These are phyloP conservation scores for Nicotiana paniculata DNA, from an alignment of 257 asterid genomes.

Conservation along the genomic window DNA sequence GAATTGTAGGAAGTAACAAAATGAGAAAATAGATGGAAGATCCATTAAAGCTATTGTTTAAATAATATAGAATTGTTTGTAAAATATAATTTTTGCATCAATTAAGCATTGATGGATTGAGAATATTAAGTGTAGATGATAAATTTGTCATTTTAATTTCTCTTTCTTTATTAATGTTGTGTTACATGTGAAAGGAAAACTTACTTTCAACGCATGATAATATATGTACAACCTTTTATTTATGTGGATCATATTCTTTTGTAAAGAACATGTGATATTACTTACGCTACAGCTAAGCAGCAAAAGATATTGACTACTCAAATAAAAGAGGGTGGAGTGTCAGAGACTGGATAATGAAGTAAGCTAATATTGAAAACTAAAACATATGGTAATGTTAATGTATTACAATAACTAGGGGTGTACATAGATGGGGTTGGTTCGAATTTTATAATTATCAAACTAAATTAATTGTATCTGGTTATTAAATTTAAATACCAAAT, in stretches of 20 bases:
- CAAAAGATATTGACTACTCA: not conserved
- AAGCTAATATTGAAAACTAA: not conserved
- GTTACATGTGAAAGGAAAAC: not conserved
- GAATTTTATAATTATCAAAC: too few species aligned
- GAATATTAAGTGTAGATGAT: too few species aligned
- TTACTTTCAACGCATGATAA: not conserved
- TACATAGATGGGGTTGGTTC: too few species aligned
- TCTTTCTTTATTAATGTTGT: not conserved
- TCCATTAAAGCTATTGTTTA: not conserved
- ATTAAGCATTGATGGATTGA: too few species aligned
- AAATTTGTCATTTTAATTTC: not conserved
- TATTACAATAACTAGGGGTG: too few species aligned
- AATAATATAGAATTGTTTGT: not conserved
- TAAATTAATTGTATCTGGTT: too few species aligned
- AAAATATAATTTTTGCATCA: not conserved
- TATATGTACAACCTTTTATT: not conserved
- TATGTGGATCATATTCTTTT: not conserved
- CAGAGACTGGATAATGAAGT: not conserved
- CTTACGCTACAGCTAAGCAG: not conserved
- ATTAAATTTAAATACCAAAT: too few species aligned
- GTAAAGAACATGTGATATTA: not conserved
- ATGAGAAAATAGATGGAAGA: not conserved
- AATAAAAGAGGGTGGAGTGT: not conserved
- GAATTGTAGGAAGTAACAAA: too few species aligned
- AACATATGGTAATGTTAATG: not conserved